Base-by-base conservation (phyloP, 2,329 filamentous ascomycete genomes). In the Lasiodiplodia hormozganensis region DNA sequence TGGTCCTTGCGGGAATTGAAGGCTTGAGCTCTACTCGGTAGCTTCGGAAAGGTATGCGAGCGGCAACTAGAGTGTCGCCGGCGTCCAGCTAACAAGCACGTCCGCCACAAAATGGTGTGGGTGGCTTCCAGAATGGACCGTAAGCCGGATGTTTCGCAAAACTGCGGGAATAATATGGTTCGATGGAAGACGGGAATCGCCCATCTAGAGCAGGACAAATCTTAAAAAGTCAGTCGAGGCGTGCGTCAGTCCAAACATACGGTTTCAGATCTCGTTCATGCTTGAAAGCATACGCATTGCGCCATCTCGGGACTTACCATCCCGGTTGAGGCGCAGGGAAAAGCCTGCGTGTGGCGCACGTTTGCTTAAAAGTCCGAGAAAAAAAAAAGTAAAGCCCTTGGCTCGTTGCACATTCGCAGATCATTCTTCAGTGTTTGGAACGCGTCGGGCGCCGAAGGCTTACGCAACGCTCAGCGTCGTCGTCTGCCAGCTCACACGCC, bases 291-390 rank as follows among this genome's bases (percentile, higher is more conserved):
- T 31, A 52, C n/a, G 47, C 60, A 40, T 64, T 64, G 47, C 47
- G 60, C 60, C 47, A 64, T 64, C 47, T 31, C 28, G 60, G 60
- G n/a, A 40, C 43, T 38, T 64, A 14, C 47, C 60, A 64, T 34
- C 21, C 58, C 31, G 47, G 40, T 31, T 31, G 47, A 31, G 60
- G 43, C 31, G 60, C 40, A 62, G n/a, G 21, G 21, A 47, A 47
- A 31, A n/a, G 31, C 25, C 34, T 40, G 36, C 31, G 10, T 60
- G 28, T 36, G 28, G 40, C 40, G 58, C 58, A 51, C 34, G 18
- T 38, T 14, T 57, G 4, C 36, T 36, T 34, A 14, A 51, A 34
- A 34, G 58, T 18, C 47, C 47, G 43, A 23, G 25, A 7, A 11
- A 25, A 18, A 28, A 23, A 51, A 51, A 36, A 36, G 2, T 38